These are phyloP conservation scores for Chlorella vulgaris DNA, from an alignment of 139 green algal species.

Conservation along the genomic window DNA sequence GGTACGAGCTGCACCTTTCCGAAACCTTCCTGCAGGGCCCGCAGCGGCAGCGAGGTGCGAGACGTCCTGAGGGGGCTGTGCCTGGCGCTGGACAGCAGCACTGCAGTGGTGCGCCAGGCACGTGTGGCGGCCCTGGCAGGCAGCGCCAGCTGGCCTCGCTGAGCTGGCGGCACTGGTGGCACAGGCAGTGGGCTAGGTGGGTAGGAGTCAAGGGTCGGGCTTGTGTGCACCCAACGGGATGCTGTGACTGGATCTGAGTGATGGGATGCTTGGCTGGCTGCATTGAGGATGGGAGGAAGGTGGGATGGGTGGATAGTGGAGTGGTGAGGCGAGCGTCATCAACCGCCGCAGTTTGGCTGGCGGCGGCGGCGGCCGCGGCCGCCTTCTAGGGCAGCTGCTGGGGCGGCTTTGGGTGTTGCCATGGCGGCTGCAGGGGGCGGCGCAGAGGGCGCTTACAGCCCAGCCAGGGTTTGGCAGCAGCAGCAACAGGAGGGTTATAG, in stretches of 20 bases:
- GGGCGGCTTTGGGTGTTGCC: neutral
- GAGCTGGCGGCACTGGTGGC: constrained; percentile 47
- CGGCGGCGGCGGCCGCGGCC: neutral
- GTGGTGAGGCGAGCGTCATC: too few species aligned
- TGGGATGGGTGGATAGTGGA: too few species aligned
- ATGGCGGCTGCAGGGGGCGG: neutral
- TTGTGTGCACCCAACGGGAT: too few species aligned
- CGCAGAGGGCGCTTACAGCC: neutral
- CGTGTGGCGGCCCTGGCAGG: constrained; percentile 13
- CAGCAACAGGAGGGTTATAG: neutral
- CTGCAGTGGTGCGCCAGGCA: constrained; percentile 40
- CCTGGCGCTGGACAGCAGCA: too few species aligned
- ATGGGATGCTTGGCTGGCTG: too few species aligned
- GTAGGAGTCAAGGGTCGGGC: neutral
- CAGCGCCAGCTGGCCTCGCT: neutral
- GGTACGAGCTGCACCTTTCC: constrained; percentile 14
- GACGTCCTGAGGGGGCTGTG: too few species aligned
- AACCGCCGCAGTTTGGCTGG: neutral
- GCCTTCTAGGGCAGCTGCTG: neutral
- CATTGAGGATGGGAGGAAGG: too few species aligned
- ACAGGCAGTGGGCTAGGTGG: constrained; percentile 47
- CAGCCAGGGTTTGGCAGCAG: neutral
- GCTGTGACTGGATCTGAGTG: too few species aligned
- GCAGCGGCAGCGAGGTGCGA: too few species aligned
- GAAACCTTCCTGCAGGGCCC: constrained; percentile 43